These are phyloP conservation scores for Trichophaea hybrida DNA, from an alignment of 2,329 filamentous ascomycete species.

Conservation along the genomic window DNA sequence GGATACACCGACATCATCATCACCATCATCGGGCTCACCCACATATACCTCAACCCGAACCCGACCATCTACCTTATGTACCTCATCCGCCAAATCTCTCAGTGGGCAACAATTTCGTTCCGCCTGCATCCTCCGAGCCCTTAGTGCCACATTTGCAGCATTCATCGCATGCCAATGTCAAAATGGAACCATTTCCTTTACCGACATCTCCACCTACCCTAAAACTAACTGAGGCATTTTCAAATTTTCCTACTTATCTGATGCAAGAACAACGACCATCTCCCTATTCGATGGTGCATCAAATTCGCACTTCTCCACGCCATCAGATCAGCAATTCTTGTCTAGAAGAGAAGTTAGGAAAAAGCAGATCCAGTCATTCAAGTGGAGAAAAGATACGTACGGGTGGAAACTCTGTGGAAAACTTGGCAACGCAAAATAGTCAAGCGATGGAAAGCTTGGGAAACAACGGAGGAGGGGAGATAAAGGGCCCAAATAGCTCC, in stretches of 20 bases:
- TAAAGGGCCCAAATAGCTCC: too few species aligned
- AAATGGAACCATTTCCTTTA: conserved; percentile 15
- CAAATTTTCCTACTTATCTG: background rate
- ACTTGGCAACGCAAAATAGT: too few species aligned
- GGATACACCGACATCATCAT: conserved; percentile 23
- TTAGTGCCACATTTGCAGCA: conserved; percentile 15
- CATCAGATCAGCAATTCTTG: too few species aligned
- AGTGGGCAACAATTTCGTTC: conserved; percentile 8
- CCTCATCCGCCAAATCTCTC: background rate
- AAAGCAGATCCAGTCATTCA: too few species aligned
- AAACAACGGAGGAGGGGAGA: too few species aligned
- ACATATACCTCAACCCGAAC: conserved; percentile 17
- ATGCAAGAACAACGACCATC: background rate
- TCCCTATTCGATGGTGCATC: background rate
- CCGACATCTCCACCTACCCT: background rate
- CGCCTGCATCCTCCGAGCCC: conserved; percentile 13
- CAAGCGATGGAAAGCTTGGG: too few species aligned
- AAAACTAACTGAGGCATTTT: conserved; percentile 1
- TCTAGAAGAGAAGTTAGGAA: too few species aligned
- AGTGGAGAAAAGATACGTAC: too few species aligned
- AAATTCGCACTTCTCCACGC: too few species aligned
- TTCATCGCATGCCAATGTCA: conserved; percentile 15
- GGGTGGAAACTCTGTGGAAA: too few species aligned
- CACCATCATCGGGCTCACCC: conserved; percentile 15
- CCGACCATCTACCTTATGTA: conserved; percentile 13